Evolutionary conservation across 345 rosid genomes (phyloP).

Genomic region (Durio zibethinus): DNA sequence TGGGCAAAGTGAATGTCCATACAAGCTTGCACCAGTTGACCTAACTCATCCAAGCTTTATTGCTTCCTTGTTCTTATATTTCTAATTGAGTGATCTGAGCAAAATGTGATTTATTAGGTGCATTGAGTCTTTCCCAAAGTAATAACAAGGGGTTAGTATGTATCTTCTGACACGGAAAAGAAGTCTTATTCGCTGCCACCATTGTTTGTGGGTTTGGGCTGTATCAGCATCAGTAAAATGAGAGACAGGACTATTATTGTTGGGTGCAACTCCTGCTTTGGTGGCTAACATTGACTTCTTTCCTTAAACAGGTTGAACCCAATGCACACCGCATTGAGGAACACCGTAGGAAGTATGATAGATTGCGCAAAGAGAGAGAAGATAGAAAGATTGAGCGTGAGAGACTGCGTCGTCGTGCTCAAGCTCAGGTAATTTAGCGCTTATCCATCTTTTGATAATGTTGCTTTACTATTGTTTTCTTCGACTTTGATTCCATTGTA

Average conservation of each 20-base stretch:
- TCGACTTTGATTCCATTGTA: not conserved
- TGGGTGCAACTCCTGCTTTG: not conserved
- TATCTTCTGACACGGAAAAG: not conserved
- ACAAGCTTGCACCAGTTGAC: not conserved
- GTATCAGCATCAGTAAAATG: not conserved
- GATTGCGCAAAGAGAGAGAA: constrained; percentile 72
- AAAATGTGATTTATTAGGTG: not conserved
- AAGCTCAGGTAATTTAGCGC: constrained; percentile 64
- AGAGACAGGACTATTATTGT: not conserved
- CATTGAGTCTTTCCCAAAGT: not conserved
- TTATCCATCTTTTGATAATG: not conserved
- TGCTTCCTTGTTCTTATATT: not conserved
- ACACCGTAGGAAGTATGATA: constrained; percentile 92
- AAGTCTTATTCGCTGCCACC: not conserved
- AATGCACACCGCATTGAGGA: constrained; percentile 85
- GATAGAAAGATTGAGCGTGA: constrained; percentile 76
- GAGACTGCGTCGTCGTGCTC: constrained; percentile 73
- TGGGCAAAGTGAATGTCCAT: not conserved
- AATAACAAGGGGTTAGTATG: not conserved
- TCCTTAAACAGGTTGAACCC: constrained; percentile 77
- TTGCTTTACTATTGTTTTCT: not conserved
- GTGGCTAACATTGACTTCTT: constrained; percentile 3
- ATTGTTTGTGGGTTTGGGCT: not conserved
- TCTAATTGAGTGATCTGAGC: not conserved
- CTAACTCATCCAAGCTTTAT: not conserved